Evolutionary conservation across 106 monocot species (phyloP).

Genomic region (Phalaenopsis equestris): DNA sequence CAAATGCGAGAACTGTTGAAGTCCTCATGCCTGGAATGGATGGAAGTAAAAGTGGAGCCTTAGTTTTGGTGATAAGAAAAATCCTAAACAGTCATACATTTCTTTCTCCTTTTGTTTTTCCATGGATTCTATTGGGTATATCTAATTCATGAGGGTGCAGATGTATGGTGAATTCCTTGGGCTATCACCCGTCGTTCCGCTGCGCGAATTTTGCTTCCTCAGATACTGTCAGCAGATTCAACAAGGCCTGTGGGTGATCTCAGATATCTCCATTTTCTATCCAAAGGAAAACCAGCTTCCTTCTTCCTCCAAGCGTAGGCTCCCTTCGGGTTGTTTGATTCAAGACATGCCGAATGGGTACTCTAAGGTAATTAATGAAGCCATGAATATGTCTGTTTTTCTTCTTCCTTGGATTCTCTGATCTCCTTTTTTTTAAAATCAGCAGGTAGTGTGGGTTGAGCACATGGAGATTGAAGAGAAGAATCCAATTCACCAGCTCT

Average conservation of each 20-base stretch:
- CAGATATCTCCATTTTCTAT: constrained; percentile 63
- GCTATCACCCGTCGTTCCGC: constrained; percentile 69
- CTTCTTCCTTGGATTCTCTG: background rate
- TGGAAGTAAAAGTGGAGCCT: constrained; percentile 52
- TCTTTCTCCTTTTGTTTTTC: background rate
- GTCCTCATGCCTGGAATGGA: constrained; percentile 52
- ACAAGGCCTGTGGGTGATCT: constrained; percentile 63
- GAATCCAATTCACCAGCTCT: constrained; percentile 21
- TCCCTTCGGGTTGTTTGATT: constrained; percentile 90
- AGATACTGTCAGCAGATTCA: constrained; percentile 87
- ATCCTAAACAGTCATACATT: background rate
- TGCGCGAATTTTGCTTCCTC: constrained; percentile 71
- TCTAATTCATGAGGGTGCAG: constrained; percentile 24
- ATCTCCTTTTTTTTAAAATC: background rate
- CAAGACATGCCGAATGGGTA: constrained; percentile 82
- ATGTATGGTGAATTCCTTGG: constrained; percentile 83
- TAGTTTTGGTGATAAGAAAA: constrained; percentile 51
- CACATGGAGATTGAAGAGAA: constrained; percentile 50
- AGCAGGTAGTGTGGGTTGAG: constrained; percentile 50
- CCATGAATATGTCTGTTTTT: background rate
- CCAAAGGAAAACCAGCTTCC: constrained; percentile 38
- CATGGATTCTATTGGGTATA: background rate
- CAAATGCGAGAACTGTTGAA: constrained; percentile 72
- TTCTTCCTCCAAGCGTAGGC: constrained; percentile 22
- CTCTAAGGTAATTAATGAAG: constrained; percentile 48